phyloP scores from a whole-genome alignment of 129 eudicot species.

The Pulicaria dysenterica region DNA sequence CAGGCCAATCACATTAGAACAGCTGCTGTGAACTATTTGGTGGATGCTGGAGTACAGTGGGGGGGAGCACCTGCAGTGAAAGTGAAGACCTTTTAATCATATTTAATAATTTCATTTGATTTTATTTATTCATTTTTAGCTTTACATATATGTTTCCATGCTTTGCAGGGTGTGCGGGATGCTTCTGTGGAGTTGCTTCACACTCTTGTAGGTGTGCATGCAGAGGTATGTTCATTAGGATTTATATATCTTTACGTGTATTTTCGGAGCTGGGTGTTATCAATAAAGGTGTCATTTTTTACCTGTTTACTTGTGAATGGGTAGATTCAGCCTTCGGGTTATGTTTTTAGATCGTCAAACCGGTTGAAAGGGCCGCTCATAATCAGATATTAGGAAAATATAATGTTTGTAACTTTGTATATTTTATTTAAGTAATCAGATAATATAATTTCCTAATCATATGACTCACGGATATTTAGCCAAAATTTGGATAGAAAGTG shows the following conservation, averaged over 20 bases:
- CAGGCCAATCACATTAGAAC: constrained; percentile 81
- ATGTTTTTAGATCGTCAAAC: constrained; percentile 2
- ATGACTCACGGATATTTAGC: neutral
- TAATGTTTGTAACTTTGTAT: too few species aligned
- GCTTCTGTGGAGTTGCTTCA: constrained; percentile 90
- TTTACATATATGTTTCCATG: constrained; percentile 16
- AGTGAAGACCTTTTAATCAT: constrained; percentile 46
- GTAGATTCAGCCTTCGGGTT: neutral
- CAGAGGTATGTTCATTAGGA: constrained; percentile 65
- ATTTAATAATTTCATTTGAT: neutral
- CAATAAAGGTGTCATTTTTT: neutral
- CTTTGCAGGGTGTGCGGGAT: constrained; percentile 88
- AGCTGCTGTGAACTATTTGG: constrained; percentile 77
- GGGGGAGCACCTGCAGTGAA: constrained; percentile 90
- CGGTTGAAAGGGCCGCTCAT: neutral
- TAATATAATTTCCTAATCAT: neutral
- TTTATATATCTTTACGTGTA: neutral
- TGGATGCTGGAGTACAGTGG: constrained; percentile 96
- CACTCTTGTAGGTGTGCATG: constrained; percentile 90
- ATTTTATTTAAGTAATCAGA: neutral
- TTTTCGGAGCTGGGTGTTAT: too few species aligned
- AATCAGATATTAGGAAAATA: too few species aligned
- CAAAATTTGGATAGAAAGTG: neutral
- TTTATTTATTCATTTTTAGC: neutral
- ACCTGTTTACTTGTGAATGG: neutral